Percentiles rank a stretch among this genome's conserved stretches.
These are phyloP conservation scores for Arxiozyma slooffiae DNA, from an alignment of 1,139 yeast genomes.

Conservation along the genomic window DNA sequence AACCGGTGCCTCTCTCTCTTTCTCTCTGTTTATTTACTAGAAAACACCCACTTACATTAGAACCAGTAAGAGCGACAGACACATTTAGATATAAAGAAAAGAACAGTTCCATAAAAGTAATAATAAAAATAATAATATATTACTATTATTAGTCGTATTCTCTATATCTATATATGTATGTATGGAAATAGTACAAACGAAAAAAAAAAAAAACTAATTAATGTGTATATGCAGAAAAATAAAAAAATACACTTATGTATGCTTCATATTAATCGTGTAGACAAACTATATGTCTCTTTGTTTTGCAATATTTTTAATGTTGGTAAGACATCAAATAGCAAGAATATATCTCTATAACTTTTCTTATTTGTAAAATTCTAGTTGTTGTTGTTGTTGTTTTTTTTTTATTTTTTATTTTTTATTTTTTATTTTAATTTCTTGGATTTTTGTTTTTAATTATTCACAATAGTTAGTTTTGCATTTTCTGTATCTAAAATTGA, in stretches of 20 bases:
- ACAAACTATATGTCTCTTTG: too few relatives aligned
- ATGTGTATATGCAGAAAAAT: neutral
- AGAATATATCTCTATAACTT: neutral
- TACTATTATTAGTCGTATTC: neutral
- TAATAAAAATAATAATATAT: too few relatives aligned
- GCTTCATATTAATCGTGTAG: neutral
- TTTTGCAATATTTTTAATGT: neutral
- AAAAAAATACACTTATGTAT: neutral
- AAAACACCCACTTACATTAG: neutral
- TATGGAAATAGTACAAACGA: neutral
- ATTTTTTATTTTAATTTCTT: too few relatives aligned
- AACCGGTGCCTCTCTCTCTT: too few relatives aligned
- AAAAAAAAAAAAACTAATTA: too few relatives aligned
- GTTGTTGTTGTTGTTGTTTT: neutral
- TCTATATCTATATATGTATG: neutral
- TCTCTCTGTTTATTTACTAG: too few relatives aligned
- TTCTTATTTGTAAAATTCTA: too few relatives aligned
- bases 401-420: too few relatives aligned
- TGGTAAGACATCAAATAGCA: neutral
- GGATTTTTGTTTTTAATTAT: constrained; percentile 9
- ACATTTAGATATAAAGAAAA: neutral
- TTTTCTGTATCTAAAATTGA: constrained; percentile 27
- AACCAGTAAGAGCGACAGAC: too few relatives aligned
- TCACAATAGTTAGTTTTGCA: constrained; percentile 25
- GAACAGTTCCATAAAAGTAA: too few relatives aligned